Evolutionary conservation across 129 eudicot genomes (phyloP).

Genomic region (Arctium minus): DNA sequence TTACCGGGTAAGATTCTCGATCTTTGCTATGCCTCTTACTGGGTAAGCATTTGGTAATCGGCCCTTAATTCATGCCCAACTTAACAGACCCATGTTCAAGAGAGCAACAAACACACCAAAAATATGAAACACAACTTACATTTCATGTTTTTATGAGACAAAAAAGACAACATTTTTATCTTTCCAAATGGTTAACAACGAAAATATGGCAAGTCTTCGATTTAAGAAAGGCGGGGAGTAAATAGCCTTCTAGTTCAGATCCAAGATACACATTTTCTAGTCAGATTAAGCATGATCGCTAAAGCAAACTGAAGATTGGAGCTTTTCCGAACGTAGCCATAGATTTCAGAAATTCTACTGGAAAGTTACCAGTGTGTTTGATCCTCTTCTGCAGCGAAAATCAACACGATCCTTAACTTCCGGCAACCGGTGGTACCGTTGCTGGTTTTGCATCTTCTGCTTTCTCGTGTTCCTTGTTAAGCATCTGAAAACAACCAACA

Average conservation of each 20-base stretch:
- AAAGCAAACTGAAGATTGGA: background rate
- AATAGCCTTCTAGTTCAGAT: background rate
- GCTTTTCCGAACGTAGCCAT: background rate
- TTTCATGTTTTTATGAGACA: background rate
- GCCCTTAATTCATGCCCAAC: background rate
- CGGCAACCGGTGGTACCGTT: slow-evolving; percentile 47
- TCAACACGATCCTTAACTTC: slow-evolving; percentile 21
- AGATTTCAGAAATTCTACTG: background rate
- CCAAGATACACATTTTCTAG: background rate
- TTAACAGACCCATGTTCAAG: too few relatives aligned
- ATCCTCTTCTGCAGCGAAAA: background rate
- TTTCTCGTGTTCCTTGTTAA: slow-evolving; percentile 58
- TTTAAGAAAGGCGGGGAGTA: background rate
- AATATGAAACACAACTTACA: background rate
- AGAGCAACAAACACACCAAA: background rate
- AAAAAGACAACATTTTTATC: background rate
- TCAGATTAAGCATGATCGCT: background rate
- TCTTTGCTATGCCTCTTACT: too few relatives aligned
- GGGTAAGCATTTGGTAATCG: too few relatives aligned
- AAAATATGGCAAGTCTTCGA: background rate
- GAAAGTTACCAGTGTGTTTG: background rate
- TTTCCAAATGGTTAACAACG: background rate
- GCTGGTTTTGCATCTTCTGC: slow-evolving; percentile 58
- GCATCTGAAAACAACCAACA: slow-evolving; percentile 37
- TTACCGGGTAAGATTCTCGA: too few relatives aligned